Percentiles rank a stretch among this genome's conserved stretches.
Evolutionary conservation across 768 basidiomycete species (phyloP).

Genomic region (Strobilomyces dryophilus): DNA sequence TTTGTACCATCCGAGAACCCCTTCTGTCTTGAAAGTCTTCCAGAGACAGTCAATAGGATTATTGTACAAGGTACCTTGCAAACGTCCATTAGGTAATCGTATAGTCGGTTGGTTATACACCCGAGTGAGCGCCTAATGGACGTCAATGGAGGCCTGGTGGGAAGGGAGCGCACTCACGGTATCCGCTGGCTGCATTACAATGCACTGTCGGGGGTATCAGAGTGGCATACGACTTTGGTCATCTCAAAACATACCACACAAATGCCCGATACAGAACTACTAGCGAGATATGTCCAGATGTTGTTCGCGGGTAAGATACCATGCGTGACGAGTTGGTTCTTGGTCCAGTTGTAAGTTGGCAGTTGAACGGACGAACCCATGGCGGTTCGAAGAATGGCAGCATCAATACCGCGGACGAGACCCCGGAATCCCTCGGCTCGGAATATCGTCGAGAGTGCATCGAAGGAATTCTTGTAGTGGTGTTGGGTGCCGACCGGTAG

Average conservation of each 20-base stretch:
- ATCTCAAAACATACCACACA: slow-evolving; percentile 69
- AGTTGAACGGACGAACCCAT: slow-evolving; percentile 97
- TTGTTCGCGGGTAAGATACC: slow-evolving; percentile 73
- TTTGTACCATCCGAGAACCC: slow-evolving; percentile 94
- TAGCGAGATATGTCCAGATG: slow-evolving; percentile 82
- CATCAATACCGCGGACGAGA: slow-evolving; percentile 86
- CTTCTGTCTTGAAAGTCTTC: slow-evolving; percentile 92
- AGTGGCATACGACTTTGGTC: slow-evolving; percentile 1
- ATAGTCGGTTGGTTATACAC: slow-evolving; percentile 95
- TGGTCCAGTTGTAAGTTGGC: slow-evolving; percentile 93
- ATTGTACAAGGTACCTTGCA: slow-evolving; percentile 76
- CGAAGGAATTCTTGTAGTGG: slow-evolving; percentile 77
- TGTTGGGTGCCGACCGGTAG: slow-evolving; percentile 95
- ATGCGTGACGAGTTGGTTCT: slow-evolving; percentile 66
- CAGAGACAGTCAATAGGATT: slow-evolving; percentile 95
- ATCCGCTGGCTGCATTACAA: slow-evolving; percentile 94
- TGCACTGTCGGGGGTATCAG: slow-evolving; percentile 44
- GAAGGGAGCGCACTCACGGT: slow-evolving; percentile 51
- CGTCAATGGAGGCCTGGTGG: neutral
- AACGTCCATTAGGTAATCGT: slow-evolving; percentile 62
- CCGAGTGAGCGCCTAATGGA: slow-evolving; percentile 71
- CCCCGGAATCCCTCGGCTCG: slow-evolving; percentile 74
- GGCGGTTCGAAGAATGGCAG: slow-evolving; percentile 88
- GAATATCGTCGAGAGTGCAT: slow-evolving; percentile 80
- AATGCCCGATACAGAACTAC: slow-evolving; percentile 83